Base-by-base conservation (phyloP, 345 rosid genomes). In the Bruguiera gymnorhiza region DNA sequence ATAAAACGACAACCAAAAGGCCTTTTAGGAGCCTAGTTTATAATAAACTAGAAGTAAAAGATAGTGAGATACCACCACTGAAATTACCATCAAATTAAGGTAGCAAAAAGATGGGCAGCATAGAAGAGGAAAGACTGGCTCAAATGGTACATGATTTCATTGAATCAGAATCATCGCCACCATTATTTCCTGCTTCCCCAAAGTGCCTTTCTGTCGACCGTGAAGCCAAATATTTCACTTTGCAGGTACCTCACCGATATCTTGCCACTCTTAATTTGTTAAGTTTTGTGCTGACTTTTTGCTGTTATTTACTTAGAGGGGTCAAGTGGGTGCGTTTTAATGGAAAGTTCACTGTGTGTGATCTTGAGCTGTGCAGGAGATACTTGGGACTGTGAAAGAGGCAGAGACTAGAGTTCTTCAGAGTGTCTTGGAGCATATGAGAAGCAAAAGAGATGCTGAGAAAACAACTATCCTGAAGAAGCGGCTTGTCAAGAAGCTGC, bases 141-240 rank as follows among this genome's bases (percentile, higher is more conserved):
- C 87, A 82, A 62, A 86, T 86, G 89, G 86, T 86, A 0, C 86
- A 80, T 18, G 86, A 83, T 70, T 86, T 83, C 67, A 86, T 86
- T 6, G 89, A 86, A 70, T 80, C 86, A 34, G 83, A 73, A 61
- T 73, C 83, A 51, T 72, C 76, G 31, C 19, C 83, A 15, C 57
- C 75, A 52, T 39, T 23, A 0, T 55, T 68, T 13, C 46, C 80
- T 60, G 23, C 70, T 50, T 60, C 74, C 62, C 57, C 83, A n/a
- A 52, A 65, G 13, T 68, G 63, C 46, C 66, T 55, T 65, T 27
- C 81, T n/a, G 52, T 46, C 34, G 66, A 69, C 32, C 81, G 61
- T 27, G 65, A 39, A 21, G 32, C 76, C 10, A 56, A 52, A 48
- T 71, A 31, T 71, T 54, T 69, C 26, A 54, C 78, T 71, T 54